phyloP scores from a whole-genome alignment of 148 eudicot genomes.

The Heliosperma pusillum region DNA sequence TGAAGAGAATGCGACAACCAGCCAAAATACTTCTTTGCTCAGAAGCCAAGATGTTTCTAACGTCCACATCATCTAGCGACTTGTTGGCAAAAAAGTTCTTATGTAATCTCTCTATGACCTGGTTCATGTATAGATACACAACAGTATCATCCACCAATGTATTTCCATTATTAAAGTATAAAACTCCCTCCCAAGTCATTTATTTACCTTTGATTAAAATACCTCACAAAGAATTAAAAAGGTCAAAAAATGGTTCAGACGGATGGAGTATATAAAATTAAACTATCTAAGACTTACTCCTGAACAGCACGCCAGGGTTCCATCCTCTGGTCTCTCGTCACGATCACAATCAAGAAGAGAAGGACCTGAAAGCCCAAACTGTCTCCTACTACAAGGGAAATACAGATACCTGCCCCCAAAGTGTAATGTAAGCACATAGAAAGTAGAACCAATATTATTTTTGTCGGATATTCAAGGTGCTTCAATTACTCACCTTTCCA shows the following conservation, averaged over 20 bases:
- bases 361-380: conserved; percentile 95
- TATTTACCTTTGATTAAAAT: no score
- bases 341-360: conserved; percentile 97
- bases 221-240: no score
- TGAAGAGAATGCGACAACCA: conserved; percentile 85
- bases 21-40: conserved; percentile 78
- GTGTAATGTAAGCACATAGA: background rate
- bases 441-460: background rate
- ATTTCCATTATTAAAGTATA: background rate
- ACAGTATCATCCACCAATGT: background rate
- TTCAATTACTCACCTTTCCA: conserved; percentile 68
- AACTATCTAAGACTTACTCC: conserved; percentile 45
- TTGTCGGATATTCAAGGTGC: background rate
- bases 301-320: conserved; percentile 85
- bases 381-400: conserved; percentile 96
- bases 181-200: no score
- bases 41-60: conserved; percentile 84
- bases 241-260: no score
- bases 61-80: conserved; percentile 84
- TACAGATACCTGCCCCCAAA: conserved; percentile 62
- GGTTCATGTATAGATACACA: conserved; percentile 20
- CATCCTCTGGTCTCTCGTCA: conserved; percentile 95
- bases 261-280: no score
- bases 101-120: conserved; percentile 94
- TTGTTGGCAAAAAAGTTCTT: conserved; percentile 59